Percentiles rank a stretch among this genome's conserved stretches.
phyloP scores from a whole-genome alignment of 2,329 filamentous ascomycete species.

The Thelonectria rubi region DNA sequence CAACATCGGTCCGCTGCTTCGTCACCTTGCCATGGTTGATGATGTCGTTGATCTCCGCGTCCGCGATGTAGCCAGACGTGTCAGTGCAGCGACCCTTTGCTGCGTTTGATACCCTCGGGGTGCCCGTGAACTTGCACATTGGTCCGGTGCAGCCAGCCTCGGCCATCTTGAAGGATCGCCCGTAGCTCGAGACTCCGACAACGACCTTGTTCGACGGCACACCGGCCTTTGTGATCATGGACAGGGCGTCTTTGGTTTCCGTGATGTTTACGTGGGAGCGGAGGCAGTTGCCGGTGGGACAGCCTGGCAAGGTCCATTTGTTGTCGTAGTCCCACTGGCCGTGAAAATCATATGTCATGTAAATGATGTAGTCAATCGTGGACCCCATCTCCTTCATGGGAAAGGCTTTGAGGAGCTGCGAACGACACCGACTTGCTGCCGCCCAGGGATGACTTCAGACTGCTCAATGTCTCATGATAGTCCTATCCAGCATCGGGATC shows the following conservation, averaged over 20 bases:
- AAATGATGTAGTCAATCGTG: constrained; percentile 46
- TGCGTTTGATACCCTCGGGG: constrained; percentile 33
- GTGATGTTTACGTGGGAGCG: constrained; percentile 49
- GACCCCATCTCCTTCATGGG: constrained; percentile 41
- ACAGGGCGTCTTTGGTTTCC: constrained; percentile 45
- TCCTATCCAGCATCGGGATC: neutral
- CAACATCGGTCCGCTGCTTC: neutral
- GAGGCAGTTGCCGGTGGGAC: constrained; percentile 46
- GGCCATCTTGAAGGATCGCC: constrained; percentile 47
- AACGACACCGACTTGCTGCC: constrained; percentile 43
- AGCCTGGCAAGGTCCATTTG: constrained; percentile 36
- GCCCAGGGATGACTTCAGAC: constrained; percentile 12
- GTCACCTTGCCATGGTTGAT: constrained; percentile 11
- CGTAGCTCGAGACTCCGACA: constrained; percentile 47
- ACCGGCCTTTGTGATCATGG: constrained; percentile 49
- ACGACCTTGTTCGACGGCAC: constrained; percentile 43
- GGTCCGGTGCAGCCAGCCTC: constrained; percentile 40
- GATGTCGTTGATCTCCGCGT: constrained; percentile 42
- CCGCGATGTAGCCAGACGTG: constrained; percentile 23
- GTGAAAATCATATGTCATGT: constrained; percentile 49
- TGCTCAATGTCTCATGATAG: constrained; percentile 10
- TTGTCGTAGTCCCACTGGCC: constrained; percentile 48
- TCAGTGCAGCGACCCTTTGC: constrained; percentile 39
- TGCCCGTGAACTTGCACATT: constrained; percentile 40
- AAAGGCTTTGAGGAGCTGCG: constrained; percentile 43